Conservation (phyloP, 2,329 filamentous ascomycete genomes). For the Exophiala sp. region DNA sequence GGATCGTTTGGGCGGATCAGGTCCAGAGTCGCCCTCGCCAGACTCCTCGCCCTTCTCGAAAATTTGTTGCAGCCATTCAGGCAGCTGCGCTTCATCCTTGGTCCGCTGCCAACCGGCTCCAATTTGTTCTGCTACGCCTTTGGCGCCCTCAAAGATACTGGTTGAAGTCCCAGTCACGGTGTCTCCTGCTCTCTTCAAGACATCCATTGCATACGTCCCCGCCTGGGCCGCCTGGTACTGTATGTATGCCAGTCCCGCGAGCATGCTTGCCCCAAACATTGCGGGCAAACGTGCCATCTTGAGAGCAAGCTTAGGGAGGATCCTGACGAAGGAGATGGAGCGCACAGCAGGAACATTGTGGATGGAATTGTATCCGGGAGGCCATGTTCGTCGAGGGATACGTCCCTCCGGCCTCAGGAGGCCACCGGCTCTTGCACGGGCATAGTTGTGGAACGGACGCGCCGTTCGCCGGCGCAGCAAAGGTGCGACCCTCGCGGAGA, state of each 20-base stretch:
- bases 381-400: conserved; percentile 61
- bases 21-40: conserved; percentile 42
- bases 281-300: conserved; percentile 86
- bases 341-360: conserved; percentile 68
- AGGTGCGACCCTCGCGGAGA: conserved; percentile 66
- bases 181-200: conserved; percentile 68
- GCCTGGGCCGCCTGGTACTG: conserved; percentile 92
- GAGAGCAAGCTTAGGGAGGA: conserved; percentile 77
- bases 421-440: conserved; percentile 58
- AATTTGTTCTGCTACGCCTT: conserved; percentile 71
- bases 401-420: conserved; percentile 61
- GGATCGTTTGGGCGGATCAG: conserved; percentile 30
- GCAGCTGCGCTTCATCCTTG: conserved; percentile 66
- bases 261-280: conserved; percentile 80
- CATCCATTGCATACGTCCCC: conserved; percentile 68
- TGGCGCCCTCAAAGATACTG: conserved; percentile 64
- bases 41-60: conserved; percentile 49
- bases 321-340: conserved; percentile 60
- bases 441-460: conserved; percentile 56
- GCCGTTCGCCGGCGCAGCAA: conserved; percentile 55
- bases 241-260: conserved; percentile 83
- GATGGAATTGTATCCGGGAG: conserved; percentile 69
- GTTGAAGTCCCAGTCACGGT: conserved; percentile 49
- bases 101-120: conserved; percentile 74
- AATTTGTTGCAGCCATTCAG: conserved; percentile 74